Base-by-base conservation (phyloP, 139 green algal species). In the Trebouxia sp. region DNA sequence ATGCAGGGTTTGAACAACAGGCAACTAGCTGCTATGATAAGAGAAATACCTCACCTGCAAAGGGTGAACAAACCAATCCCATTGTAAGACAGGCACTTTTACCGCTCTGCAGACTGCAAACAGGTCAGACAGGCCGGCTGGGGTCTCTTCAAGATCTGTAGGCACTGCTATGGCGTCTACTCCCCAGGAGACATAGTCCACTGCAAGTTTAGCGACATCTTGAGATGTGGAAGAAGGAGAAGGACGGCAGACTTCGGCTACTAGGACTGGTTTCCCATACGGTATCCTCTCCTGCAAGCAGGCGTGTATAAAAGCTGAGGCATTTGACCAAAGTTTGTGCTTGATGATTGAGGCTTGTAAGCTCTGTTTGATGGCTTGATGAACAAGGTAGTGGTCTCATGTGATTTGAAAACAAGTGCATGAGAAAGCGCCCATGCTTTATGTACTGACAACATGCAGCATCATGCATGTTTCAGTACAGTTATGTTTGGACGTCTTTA, bases 11-110 rank as follows among this genome's bases (percentile, higher is more conserved):
- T n/a, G n/a, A n/a, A n/a, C n/a, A n/a, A n/a, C n/a, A n/a, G n/a
- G n/a, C n/a, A n/a, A n/a, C n/a, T n/a, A n/a, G n/a, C n/a, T n/a
- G n/a, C n/a, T n/a, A n/a, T n/a, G n/a, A n/a, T n/a, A 30, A 50
- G 45, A 28, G 22, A 80, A 28, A 58, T 39, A 55, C 15, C 41
- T 15, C 43, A 82, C 85, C 83, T 94, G 89, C n/a, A 96, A 56
- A 15, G 91, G 90, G 78, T 95, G 93, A 11, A 97, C 85, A n/a
- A 92, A 77, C 92, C 92, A 96, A 65, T 96, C 92, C 0, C 87
- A 78, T 8, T 80, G 65, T 65, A 96, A 72, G 32, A 96, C 91
- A 2, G 93, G 93, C n/a, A 86, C 67, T 39, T 82, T 85, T 26
- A 88, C 83, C 17, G 90, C 87, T 77, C 90, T 83, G 65, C 77